Evolutionary conservation across 2,329 filamentous ascomycete genomes (phyloP).

Genomic region (Eutypella sp.): DNA sequence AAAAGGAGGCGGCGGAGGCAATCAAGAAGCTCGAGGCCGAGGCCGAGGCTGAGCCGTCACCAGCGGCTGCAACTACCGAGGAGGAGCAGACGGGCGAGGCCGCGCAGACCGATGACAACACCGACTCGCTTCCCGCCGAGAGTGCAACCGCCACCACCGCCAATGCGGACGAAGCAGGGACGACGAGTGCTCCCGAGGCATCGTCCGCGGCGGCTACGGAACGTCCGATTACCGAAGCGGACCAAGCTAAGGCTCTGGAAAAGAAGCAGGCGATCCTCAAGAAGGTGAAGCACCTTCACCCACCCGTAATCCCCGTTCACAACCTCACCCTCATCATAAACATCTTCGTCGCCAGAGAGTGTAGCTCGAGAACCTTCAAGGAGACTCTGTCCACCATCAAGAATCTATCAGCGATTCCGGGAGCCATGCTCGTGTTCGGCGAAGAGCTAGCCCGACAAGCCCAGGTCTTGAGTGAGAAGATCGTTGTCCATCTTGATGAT

Average conservation of each 20-base stretch:
- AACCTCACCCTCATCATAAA: constrained; percentile 94
- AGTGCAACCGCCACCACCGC: constrained; percentile 9
- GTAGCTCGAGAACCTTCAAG: constrained; percentile 95
- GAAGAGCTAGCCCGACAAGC: constrained; percentile 86
- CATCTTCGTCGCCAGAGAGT: constrained; percentile 92
- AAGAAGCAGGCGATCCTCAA: constrained; percentile 39
- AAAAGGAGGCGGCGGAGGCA: constrained; percentile 37
- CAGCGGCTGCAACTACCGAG: constrained; percentile 11
- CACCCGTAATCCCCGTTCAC: constrained; percentile 79
- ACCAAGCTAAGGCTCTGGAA: constrained; percentile 32
- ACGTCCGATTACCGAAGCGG: constrained; percentile 26
- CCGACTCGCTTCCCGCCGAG: constrained; percentile 7
- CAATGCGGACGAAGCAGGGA: constrained; percentile 14
- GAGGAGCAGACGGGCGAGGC: constrained; percentile 6
- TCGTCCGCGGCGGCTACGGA: constrained; percentile 20
- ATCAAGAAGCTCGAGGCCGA: constrained; percentile 32
- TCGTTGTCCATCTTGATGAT: constrained; percentile 78
- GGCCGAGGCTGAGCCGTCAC: constrained; percentile 15
- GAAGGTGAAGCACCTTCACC: constrained; percentile 59
- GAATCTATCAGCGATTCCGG: constrained; percentile 89
- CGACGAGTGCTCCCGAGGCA: constrained; percentile 12
- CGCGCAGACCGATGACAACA: constrained; percentile 8
- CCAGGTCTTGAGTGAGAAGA: constrained; percentile 75
- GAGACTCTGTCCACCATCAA: constrained; percentile 98
- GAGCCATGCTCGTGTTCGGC: constrained; percentile 86